Percentiles rank a stretch among this genome's conserved stretches.
Conservation (phyloP, 345 rosid species). For the Ceriops tagal region DNA sequence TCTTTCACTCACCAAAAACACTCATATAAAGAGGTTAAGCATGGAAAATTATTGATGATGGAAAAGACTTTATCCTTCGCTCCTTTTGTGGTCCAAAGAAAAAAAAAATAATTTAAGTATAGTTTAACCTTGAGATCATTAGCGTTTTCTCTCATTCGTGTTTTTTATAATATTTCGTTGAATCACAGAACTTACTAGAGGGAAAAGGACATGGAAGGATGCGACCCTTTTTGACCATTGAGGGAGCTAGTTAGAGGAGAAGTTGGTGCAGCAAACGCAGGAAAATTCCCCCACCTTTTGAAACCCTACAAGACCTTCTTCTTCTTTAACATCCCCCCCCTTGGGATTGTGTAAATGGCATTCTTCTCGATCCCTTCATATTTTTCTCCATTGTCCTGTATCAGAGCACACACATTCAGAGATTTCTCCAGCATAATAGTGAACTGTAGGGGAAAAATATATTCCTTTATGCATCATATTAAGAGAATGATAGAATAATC, state of each 20-base stretch:
- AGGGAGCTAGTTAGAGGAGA: slow-evolving; percentile 43
- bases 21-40: too few species aligned
- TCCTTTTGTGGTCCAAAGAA: too few species aligned
- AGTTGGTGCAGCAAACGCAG: slow-evolving; percentile 45
- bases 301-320: slow-evolving; percentile 15
- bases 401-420: neutral
- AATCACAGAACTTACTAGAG: neutral
- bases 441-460: too few species aligned
- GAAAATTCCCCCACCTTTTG: slow-evolving; percentile 23
- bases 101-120: too few species aligned
- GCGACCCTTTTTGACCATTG: slow-evolving; percentile 32
- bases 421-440: neutral
- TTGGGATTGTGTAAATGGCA: slow-evolving; percentile 15
- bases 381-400: slow-evolving; percentile 21
- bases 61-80: too few species aligned
- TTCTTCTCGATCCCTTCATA: slow-evolving; percentile 20
- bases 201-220: slow-evolving; percentile 19
- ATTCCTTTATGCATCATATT: too few species aligned
- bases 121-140: too few species aligned
- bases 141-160: neutral
- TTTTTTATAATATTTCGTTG: neutral
- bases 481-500: too few species aligned
- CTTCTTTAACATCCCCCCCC: neutral
- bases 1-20: too few species aligned
- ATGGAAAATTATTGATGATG: too few species aligned